These are phyloP conservation scores for Haplosporangium sp. DNA, from an alignment of 371 early-diverging fungal species.

Conservation along the genomic window DNA sequence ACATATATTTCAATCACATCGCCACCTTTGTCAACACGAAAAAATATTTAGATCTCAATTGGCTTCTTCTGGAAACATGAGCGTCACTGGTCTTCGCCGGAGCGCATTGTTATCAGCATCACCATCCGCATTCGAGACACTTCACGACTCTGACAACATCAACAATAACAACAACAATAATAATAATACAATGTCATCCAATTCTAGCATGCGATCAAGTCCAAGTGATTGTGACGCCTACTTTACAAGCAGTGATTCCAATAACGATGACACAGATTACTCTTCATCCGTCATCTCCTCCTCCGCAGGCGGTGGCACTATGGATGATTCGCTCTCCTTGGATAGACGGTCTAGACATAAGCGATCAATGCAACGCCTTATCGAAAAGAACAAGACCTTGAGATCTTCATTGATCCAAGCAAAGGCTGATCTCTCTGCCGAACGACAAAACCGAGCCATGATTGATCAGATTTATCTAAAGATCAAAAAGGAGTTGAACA, in stretches of 20 bases:
- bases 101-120: no score
- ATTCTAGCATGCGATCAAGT: slow-evolving; percentile 35
- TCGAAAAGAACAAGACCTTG: slow-evolving; percentile 44
- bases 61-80: neutral
- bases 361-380: slow-evolving; percentile 43
- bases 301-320: neutral
- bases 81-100: neutral
- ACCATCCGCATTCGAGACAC: neutral
- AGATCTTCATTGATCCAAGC: slow-evolving; percentile 41
- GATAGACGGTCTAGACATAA: slow-evolving; percentile 32
- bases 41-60: slow-evolving; percentile 6
- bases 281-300: slow-evolving; percentile 2
- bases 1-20: neutral
- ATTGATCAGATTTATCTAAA: slow-evolving; percentile 51
- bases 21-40: no score
- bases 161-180: no score
- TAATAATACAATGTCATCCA: slow-evolving; percentile 10
- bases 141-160: slow-evolving; percentile 17
- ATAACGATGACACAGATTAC: slow-evolving; percentile 34
- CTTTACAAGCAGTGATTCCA: slow-evolving; percentile 37
- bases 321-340: slow-evolving; percentile 19
- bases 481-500: slow-evolving; percentile 44
- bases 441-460: slow-evolving; percentile 35
- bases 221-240: slow-evolving; percentile 40
- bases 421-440: slow-evolving; percentile 40